Conservation (phyloP, 2,329 filamentous ascomycete species). For the Fusarium sacchari region DNA sequence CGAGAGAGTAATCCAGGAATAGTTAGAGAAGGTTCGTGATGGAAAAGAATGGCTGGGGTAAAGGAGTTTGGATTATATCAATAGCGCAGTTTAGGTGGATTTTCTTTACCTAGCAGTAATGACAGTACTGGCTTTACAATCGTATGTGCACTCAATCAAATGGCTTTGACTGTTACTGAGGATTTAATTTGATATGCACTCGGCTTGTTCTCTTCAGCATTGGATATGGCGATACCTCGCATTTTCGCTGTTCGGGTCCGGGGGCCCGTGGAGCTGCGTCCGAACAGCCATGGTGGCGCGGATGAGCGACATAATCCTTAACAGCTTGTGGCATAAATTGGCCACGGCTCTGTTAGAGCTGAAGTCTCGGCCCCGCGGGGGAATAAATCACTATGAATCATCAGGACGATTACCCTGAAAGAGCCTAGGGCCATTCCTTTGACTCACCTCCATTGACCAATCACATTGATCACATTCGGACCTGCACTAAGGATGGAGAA, state of each 20-base stretch:
- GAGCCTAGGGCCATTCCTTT: background rate
- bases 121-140: background rate
- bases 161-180: too few species aligned
- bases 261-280: background rate
- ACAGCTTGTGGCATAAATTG: accelerated
- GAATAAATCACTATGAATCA: slow-evolving; percentile 22
- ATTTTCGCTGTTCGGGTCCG: background rate
- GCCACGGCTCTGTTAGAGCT: accelerated
- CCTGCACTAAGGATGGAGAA: background rate
- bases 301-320: background rate
- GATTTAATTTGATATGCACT: too few species aligned
- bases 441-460: slow-evolving; percentile 3
- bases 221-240: too few species aligned
- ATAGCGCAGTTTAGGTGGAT: accelerated
- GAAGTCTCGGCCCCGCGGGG: background rate
- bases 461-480: background rate
- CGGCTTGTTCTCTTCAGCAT: too few species aligned
- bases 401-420: background rate
- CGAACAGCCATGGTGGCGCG: background rate
- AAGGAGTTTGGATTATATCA: accelerated
- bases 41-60: accelerated
- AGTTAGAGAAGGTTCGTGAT: accelerated
- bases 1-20: background rate
- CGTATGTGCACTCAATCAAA: too few species aligned
- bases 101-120: background rate